Percentiles rank a stretch among this genome's conserved stretches.
phyloP scores from a whole-genome alignment of 768 basidiomycete species.

The Xerocomus brunneocitrinus region DNA sequence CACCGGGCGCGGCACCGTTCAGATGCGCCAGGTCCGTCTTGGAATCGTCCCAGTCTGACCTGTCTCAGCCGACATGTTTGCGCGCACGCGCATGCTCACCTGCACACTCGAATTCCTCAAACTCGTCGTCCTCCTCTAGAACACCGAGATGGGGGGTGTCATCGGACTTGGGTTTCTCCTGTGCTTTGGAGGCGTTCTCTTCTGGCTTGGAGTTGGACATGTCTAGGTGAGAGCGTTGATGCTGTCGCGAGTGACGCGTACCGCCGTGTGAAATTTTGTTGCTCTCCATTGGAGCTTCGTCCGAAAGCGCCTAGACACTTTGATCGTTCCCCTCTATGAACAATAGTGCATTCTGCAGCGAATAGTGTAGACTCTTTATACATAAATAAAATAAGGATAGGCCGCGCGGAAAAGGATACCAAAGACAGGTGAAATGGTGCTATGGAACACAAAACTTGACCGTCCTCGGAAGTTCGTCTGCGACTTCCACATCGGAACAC shows the following conservation, averaged over 20 bases:
- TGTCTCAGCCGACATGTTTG: not conserved
- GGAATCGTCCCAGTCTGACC: conserved; percentile 80
- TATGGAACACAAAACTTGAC: conserved; percentile 13
- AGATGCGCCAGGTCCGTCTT: conserved; percentile 80
- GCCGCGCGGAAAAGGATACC: conserved; percentile 11
- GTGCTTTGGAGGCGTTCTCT: conserved; percentile 23
- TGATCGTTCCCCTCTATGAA: not conserved
- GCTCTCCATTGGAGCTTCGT: too few species aligned
- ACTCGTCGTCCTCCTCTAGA: conserved; percentile 97
- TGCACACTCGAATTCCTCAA: conserved; percentile 86
- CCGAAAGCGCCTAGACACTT: too few species aligned
- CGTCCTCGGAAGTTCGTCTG: conserved; percentile 25
- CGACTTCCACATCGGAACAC: conserved; percentile 18
- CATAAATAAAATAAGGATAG: conserved; percentile 35
- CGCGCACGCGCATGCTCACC: conserved; percentile 43
- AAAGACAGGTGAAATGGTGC: not conserved
- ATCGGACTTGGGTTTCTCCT: conserved; percentile 40
- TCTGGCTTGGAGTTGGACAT: conserved; percentile 43
- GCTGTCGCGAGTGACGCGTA: conserved; percentile 5
- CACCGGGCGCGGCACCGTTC: conserved; percentile 66
- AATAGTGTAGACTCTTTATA: conserved; percentile 3
- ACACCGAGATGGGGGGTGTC: conserved; percentile 70
- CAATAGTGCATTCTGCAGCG: not conserved
- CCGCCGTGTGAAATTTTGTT: conserved; percentile 23
- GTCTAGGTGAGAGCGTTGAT: conserved; percentile 29